phyloP scores from a whole-genome alignment of 2,329 filamentous ascomycete genomes.

The Trichoderma sp. region DNA sequence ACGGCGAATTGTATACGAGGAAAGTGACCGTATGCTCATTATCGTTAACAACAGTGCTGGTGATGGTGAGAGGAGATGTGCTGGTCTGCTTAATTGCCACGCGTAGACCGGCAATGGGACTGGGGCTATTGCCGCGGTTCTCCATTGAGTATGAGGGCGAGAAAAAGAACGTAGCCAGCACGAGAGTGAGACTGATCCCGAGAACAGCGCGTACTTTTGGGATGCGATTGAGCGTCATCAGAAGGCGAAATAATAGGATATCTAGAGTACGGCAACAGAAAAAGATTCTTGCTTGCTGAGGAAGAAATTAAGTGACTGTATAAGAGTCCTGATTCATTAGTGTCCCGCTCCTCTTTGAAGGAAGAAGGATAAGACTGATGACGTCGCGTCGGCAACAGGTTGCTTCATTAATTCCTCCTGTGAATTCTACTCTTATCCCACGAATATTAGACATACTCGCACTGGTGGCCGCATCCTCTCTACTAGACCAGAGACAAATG shows the following conservation, averaged over 20 bases:
- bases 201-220: constrained; percentile 17
- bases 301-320: neutral
- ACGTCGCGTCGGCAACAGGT: neutral
- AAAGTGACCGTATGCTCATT: constrained; percentile 46
- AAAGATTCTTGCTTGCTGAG: neutral
- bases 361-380: neutral
- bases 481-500: too few relatives aligned
- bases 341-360: neutral
- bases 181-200: constrained; percentile 29
- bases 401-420: neutral
- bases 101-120: constrained; percentile 36
- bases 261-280: neutral
- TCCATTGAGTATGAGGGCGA: constrained; percentile 31
- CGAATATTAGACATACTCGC: neutral
- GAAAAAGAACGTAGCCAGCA: constrained; percentile 31
- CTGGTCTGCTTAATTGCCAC: constrained; percentile 42
- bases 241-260: neutral
- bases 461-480: neutral
- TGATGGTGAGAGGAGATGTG: constrained; percentile 44
- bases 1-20: constrained; percentile 50
- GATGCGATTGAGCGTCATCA: neutral
- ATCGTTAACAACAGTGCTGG: constrained; percentile 47
- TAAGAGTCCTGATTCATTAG: neutral
- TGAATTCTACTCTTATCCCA: neutral
- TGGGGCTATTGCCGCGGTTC: constrained; percentile 23